Conservation (phyloP, 2,329 filamentous ascomycete genomes). For the Clonostachys solani region DNA sequence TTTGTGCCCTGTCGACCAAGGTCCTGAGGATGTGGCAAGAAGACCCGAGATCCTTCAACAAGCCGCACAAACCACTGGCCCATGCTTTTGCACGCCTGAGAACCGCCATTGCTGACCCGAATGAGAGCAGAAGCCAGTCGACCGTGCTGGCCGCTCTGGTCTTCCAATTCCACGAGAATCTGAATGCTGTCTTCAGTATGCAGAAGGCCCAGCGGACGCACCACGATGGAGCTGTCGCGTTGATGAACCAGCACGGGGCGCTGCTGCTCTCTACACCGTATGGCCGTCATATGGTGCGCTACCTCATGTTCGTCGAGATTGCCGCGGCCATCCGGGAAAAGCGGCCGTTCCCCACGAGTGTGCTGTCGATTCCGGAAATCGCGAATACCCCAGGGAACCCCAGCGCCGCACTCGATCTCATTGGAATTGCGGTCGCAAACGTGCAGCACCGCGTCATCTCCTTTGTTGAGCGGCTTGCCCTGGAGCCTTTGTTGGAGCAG, state of each 20-base stretch:
- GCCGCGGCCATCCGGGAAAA: conserved; percentile 6
- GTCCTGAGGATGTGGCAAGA: neutral
- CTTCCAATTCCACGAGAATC: conserved; percentile 9
- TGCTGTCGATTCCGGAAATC: neutral
- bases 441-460: conserved; percentile 2
- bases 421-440: conserved; percentile 7
- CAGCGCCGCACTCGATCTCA: conserved; percentile 7
- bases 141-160: conserved; percentile 8
- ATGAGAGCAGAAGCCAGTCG: conserved; percentile 6
- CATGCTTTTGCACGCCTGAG: conserved; percentile 6
- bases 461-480: too few species aligned
- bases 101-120: conserved; percentile 7
- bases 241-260: conserved; percentile 6
- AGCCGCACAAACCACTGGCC: neutral
- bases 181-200: conserved; percentile 6
- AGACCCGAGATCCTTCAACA: too few species aligned
- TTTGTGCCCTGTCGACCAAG: conserved; percentile 8
- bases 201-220: conserved; percentile 6
- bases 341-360: conserved; percentile 2
- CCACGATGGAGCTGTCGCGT: conserved; percentile 8
- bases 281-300: neutral
- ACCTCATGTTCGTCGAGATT: conserved; percentile 7
- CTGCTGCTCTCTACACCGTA: neutral
- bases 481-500: neutral
- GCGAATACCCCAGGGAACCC: conserved; percentile 5